Base-by-base conservation (phyloP, 257 asterid species). In the Misopates orontium region DNA sequence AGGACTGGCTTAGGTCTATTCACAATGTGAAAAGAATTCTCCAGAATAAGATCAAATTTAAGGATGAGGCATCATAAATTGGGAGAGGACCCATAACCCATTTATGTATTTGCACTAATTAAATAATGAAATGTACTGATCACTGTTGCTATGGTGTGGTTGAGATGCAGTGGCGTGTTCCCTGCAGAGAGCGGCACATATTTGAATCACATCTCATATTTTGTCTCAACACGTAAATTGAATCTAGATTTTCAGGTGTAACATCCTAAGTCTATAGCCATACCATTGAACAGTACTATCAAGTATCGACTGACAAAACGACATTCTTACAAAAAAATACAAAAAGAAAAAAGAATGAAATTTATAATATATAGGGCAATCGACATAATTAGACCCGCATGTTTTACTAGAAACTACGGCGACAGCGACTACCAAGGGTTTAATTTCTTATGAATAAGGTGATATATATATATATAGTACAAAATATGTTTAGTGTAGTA, bases 101-200 rank as follows among this genome's bases (percentile, higher is more conserved):
- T 18, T 20, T 36, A 66, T n/a, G n/a, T n/a, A n/a, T n/a, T n/a
- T n/a, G n/a, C n/a, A n/a, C n/a, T n/a, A n/a, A n/a, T n/a, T n/a
- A n/a, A n/a, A n/a, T n/a, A n/a, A 10, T 62, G 78, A 68, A 55
- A 68, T 36, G 19, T 68, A 68, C 56, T 13, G 39, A 55, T 62
- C 57, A 62, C 0, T 36, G 63, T 45, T 18, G 18, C 13, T 13
- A 18, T 0, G 52, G 8, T 56, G 75, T 72, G 75, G 75, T 68
- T 72, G 42, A 68, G 39, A 68, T 32, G 57, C 16, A 64, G 17
- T 68, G 62, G 66, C 11, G 36, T 19, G n/a, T 77, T 77, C 58
- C 81, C 70, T 64, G 57, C 70, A 11, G 19, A 68, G 20, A 14
- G 56, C 59, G 81, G 81, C 81, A 76, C 50, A 20, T 48, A 28